Evolutionary conservation across 2,329 filamentous ascomycete species (phyloP), one percentile per base, ranked within the genome.

Genomic region (Emmonsiellopsis sp.): DNA sequence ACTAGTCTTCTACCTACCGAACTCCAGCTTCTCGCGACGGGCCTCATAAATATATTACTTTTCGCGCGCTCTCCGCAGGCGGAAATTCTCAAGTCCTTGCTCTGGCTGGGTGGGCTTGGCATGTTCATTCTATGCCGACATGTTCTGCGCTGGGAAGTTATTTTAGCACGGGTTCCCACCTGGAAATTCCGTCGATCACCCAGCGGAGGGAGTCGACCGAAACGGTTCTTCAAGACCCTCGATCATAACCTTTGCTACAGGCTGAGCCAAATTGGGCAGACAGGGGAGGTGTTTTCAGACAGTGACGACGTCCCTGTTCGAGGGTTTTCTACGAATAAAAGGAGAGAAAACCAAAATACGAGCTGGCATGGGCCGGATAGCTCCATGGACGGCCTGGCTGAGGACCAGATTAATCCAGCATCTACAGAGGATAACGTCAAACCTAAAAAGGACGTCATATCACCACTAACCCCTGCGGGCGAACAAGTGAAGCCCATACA

Each of bases 1-100:
- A 95, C 90, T 1, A 96, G 91, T 68, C 78, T 97, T 42, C 77
- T 97, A 50, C 81, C 86, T 1, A 84, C 93, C 5, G 93, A 98
- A 68, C 77, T 96, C 42, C 89, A 96, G 62, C 77, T 98, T 8
- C 79, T 97, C 13, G 92, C 92, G 0, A 81, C 87, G 40, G 83
- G 84, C 2, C 76, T 98, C 11, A 85, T 96, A 62, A 89, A 95
- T 63, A 73, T 96, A 11, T 73, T 94, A 0, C 67, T 95, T 1
- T 80, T 95, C 56, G 83, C 90, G 0, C 73, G 75, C 6, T 93
- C 91, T 0, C 88, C 92, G 0, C 93, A 97, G 69, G 82, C 85
- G 13, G 77, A 88, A 58, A 91, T 95, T 57, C 74, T 97, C 47
- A 93, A 95, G 71, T 83, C 86, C 13, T 74, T 97, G 52, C 76